A percentile compares a stretch with the other conserved stretches of the same genome.
These are phyloP conservation scores for Mrakia frigida DNA, from an alignment of 768 basidiomycete species.

Conservation along the genomic window DNA sequence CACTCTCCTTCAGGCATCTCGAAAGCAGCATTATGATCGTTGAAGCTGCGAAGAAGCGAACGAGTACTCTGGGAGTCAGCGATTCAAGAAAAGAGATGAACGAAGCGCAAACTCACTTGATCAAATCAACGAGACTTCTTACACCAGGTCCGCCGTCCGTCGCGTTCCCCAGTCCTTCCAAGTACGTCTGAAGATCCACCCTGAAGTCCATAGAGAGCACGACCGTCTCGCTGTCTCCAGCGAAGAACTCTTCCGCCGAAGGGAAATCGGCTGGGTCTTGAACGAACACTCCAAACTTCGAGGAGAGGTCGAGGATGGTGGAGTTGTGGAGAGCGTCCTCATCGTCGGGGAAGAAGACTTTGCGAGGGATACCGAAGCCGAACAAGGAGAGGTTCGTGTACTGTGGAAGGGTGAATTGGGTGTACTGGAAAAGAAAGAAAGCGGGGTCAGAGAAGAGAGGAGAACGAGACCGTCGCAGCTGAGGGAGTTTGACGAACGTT, in stretches of 20 bases:
- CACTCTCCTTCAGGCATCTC: slow-evolving; percentile 39
- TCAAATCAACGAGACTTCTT: slow-evolving; percentile 34
- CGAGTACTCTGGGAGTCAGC: background rate
- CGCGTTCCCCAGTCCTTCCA: slow-evolving; percentile 29
- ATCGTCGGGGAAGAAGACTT: slow-evolving; percentile 33
- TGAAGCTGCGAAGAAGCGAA: slow-evolving; percentile 29
- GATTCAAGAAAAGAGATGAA: background rate
- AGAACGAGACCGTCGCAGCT: too few relatives aligned
- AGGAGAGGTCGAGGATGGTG: slow-evolving; percentile 30
- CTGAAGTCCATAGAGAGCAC: slow-evolving; percentile 36
- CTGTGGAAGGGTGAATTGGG: slow-evolving; percentile 30
- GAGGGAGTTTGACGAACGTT: background rate
- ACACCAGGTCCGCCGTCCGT: slow-evolving; percentile 23
- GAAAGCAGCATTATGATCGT: slow-evolving; percentile 36
- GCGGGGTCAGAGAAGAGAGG: background rate
- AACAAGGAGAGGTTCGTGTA: slow-evolving; percentile 33
- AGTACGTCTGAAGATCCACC: slow-evolving; percentile 37
- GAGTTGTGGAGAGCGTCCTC: slow-evolving; percentile 32
- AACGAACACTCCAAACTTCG: slow-evolving; percentile 32
- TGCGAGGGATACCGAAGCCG: slow-evolving; percentile 35
- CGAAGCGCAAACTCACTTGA: slow-evolving; percentile 14
- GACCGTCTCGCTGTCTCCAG: slow-evolving; percentile 32
- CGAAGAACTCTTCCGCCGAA: slow-evolving; percentile 29
- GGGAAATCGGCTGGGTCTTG: slow-evolving; percentile 34
- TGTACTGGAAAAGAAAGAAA: slow-evolving; percentile 28